Evolutionary conservation across 305 asterid genomes (phyloP), one percentile per base, ranked within the genome.

Genomic region (Solanum aculeatissimum): DNA sequence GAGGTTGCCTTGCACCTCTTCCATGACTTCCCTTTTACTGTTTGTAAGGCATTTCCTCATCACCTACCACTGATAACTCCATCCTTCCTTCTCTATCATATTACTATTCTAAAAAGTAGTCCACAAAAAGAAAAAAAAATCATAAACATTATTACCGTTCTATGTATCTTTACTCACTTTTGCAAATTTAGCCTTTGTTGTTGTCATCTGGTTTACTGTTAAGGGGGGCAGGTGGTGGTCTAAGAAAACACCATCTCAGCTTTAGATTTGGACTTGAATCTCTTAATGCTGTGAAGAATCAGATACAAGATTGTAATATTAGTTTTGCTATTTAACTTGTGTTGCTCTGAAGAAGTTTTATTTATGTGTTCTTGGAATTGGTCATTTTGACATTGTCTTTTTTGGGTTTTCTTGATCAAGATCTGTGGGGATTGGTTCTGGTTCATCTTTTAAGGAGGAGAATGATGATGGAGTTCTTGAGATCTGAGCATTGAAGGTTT

Each of bases 51-150:
- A 74, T 92, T 95, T 92, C 69, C 91, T 91, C 89, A 90, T 87
- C 89, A 92, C 97, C 97, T 89, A 95, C 91, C 93, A 82, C 86
- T 91, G 97, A 95, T 88, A 91, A 93, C 94, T 92, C 91, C 93
- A 89, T 90, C 88, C 87, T 89, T 88, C 93, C 88, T 86, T 80
- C 84, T 86, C 70, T 88, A 21, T 91, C 85, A 88, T 91, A 87
- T 89, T 87, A 88, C 85, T 83, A 88, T 88, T 88, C 87, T 92
- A 87, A 47, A 75, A 78, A 74, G 55, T 13, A 12, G 35, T 47
- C 80, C 70, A 25, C 70, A 62, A 25, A 62, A 62, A 62, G 3
- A 49, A 15, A 4, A 8, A 18, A 57, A 19, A 40, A 68, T 75
- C 55, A 27, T 75, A 18, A n/a, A 54, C 82, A 45, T 40, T 81